Evolutionary conservation across 1,284 basidiomycete genomes (phyloP), one percentile per base, ranked within the genome.

Genomic region (Malassezia nana): DNA sequence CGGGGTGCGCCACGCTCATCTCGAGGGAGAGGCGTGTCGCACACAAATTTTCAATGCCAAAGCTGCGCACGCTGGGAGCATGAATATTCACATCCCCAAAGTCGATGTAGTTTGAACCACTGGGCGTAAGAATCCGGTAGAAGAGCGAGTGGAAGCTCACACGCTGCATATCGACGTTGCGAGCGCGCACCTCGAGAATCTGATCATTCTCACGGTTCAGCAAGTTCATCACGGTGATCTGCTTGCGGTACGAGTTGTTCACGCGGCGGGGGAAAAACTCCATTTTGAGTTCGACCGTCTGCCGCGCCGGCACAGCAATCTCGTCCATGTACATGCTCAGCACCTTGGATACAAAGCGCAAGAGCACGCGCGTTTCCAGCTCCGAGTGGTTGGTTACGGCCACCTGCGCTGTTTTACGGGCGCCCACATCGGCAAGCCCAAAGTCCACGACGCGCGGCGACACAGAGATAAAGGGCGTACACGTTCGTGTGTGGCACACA

Each of bases 61-160:
- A 76, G 0, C 75, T 77, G 16, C 78, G 74, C 46, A 79, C 67
- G 2, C 76, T 67, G 13, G 75, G 69, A 30, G 76, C 75, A 65
- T 78, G 77, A 71, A 79, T 76, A 50, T 78, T 74, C 41, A 78
- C 78, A 25, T 76, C 76, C 30, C 77, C 78, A 63, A 79, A 79
- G 54, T 79, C 78, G 50, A 78, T 62, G 54, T 77, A 78, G 66
- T 79, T 79, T 51, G 75, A 73, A 7, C 78, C 78, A 13, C 75
- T 74, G 1, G 77, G 76, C 10, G 78, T 79, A 41, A 78, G 70
- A 52, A 79, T 78, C n/a, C 76, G 75, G 63, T 79, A 79, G 38
- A 79, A 75, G 54, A 78, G 75, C 24, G 78, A 78, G 58, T 79
- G 78, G 46, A 79, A 75, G 26, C 77, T 77, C 54, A 79, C 74